Evolutionary conservation across 805 yeast genomes (phyloP).

Genomic region (Hanseniaspora lindneri): DNA sequence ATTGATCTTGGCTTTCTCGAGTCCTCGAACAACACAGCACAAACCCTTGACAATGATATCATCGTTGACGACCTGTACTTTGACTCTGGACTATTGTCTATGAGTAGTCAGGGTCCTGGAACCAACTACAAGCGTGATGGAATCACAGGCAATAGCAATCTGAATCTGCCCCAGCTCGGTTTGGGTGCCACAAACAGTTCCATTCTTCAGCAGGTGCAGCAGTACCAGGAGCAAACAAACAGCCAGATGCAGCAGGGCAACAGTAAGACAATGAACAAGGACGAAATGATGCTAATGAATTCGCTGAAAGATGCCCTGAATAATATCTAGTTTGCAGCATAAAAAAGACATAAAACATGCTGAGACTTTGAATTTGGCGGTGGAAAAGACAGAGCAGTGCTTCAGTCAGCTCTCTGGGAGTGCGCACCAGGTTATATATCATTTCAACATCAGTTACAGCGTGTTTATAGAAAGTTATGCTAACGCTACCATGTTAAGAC

Average conservation of each 20-base stretch:
- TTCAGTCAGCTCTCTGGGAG: too few species aligned
- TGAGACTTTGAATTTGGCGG: too few species aligned
- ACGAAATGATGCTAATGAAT: constrained; percentile 23
- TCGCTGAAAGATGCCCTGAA: constrained; percentile 22
- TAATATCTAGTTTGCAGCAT: constrained; percentile 18
- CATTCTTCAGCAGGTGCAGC: constrained; percentile 12
- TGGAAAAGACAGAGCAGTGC: too few species aligned
- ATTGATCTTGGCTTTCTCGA: constrained; percentile 10
- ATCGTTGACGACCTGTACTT: constrained; percentile 10
- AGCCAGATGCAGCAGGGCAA: not conserved
- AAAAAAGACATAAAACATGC: too few species aligned
- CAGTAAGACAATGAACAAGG: constrained; percentile 3
- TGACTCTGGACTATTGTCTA: constrained; percentile 1
- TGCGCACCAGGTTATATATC: too few species aligned
- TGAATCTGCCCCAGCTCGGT: constrained; percentile 6
- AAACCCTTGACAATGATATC: not conserved
- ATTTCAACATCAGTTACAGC: too few species aligned
- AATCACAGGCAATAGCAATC: not conserved
- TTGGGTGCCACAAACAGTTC: constrained; percentile 1
- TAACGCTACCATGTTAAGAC: too few species aligned
- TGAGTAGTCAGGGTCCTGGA: not conserved
- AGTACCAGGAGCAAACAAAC: constrained; percentile 10
- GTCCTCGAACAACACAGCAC: not conserved
- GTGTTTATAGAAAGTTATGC: too few species aligned
- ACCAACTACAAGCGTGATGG: not conserved